Evolutionary conservation across 192 early-diverging fungal genomes (phyloP).

Genomic region (Nowakowskiella sp.): DNA sequence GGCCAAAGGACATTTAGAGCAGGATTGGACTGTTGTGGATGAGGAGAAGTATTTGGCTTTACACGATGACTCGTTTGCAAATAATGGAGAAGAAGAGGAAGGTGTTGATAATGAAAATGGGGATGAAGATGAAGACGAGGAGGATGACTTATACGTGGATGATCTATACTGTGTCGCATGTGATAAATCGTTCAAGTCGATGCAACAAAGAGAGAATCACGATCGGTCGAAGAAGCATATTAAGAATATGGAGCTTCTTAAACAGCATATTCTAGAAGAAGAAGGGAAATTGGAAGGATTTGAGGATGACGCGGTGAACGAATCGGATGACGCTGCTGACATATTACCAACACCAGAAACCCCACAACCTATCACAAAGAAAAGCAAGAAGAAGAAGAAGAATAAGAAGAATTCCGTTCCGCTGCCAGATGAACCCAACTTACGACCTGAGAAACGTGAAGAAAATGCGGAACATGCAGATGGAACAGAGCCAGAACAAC

Average conservation of each 20-base stretch:
- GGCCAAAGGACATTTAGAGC: constrained; percentile 52
- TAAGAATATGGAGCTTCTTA: constrained; percentile 65
- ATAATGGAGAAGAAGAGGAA: constrained; percentile 24
- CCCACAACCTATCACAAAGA: too few species aligned
- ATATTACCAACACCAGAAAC: too few species aligned
- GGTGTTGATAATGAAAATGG: constrained; percentile 33
- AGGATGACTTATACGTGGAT: constrained; percentile 18
- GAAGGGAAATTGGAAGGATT: constrained; percentile 19
- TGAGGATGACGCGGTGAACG: constrained; percentile 11
- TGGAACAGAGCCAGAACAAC: constrained; percentile 10
- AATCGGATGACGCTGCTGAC: constrained; percentile 12
- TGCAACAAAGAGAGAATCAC: constrained; percentile 69
- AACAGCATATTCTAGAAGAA: constrained; percentile 55
- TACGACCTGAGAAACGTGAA: background rate
- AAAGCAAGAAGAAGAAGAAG: constrained; percentile 9
- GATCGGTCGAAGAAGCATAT: constrained; percentile 80
- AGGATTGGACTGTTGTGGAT: constrained; percentile 66
- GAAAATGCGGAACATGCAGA: background rate
- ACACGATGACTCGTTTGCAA: constrained; percentile 22
- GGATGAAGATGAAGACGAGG: constrained; percentile 27
- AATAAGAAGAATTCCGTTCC: constrained; percentile 1
- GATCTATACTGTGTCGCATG: constrained; percentile 81
- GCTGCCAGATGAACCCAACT: background rate
- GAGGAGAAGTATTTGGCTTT: constrained; percentile 15
- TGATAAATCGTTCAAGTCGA: constrained; percentile 74